Percentiles rank a stretch among this genome's conserved stretches.
phyloP scores from a whole-genome alignment of 768 basidiomycete species.

The Pisolithus tinctorius region DNA sequence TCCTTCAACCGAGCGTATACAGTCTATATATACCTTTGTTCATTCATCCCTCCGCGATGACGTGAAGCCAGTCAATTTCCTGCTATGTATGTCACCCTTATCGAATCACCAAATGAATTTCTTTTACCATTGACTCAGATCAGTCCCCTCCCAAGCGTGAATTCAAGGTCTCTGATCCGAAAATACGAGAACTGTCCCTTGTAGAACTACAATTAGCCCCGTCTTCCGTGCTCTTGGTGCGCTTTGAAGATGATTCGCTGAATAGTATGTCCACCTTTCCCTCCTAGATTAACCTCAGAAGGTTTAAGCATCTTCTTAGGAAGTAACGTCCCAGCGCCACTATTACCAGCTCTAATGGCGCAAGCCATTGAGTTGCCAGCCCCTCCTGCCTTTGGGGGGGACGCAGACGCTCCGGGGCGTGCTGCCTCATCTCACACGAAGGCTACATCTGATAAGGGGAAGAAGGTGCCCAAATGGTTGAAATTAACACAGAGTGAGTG shows the following conservation, averaged over 20 bases:
- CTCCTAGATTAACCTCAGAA: background rate
- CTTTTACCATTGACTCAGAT: conserved; percentile 37
- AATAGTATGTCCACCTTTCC: conserved; percentile 43
- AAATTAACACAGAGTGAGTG: conserved; percentile 57
- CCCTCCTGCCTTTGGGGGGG: conserved; percentile 36
- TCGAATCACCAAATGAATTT: background rate
- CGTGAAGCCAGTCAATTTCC: conserved; percentile 71
- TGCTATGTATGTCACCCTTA: conserved; percentile 57
- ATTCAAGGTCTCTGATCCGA: conserved; percentile 71
- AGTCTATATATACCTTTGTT: conserved; percentile 81
- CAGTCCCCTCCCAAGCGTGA: conserved; percentile 81
- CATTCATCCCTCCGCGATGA: conserved; percentile 65
- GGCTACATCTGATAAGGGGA: conserved; percentile 24
- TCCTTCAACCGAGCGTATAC: conserved; percentile 72
- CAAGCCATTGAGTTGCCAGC: conserved; percentile 62
- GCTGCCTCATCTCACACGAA: conserved; percentile 6
- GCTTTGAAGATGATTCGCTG: conserved; percentile 64
- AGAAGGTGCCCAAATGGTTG: conserved; percentile 76
- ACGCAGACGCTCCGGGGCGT: conserved; percentile 2
- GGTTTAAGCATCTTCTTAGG: conserved; percentile 31
- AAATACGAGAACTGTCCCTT: conserved; percentile 61
- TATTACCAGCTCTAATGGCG: conserved; percentile 48
- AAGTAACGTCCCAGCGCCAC: conserved; percentile 53
- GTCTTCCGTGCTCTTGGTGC: conserved; percentile 67
- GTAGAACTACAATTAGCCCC: conserved; percentile 71